Percentiles rank a stretch among this genome's conserved stretches.
Evolutionary conservation across 768 basidiomycete genomes (phyloP).

Genomic region (Lactarius psammicola): DNA sequence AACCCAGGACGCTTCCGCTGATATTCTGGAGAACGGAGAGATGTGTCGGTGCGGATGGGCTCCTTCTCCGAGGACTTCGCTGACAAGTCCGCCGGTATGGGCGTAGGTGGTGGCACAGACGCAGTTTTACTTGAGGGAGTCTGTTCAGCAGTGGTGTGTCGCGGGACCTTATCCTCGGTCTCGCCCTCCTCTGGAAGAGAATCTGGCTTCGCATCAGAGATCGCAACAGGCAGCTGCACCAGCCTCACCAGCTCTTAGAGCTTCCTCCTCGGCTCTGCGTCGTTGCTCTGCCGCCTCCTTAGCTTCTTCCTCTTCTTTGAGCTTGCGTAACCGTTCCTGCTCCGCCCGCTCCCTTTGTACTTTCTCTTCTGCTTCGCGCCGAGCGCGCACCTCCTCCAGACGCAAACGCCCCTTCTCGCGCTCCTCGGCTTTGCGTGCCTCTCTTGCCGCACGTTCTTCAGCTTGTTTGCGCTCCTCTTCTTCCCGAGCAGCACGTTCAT

Average conservation of each 20-base stretch:
- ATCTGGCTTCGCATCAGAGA: slow-evolving; percentile 31
- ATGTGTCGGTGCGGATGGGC: slow-evolving; percentile 57
- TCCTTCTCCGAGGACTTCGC: slow-evolving; percentile 47
- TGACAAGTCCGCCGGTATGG: slow-evolving; percentile 42
- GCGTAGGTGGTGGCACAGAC: slow-evolving; percentile 6
- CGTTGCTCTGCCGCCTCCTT: slow-evolving; percentile 35
- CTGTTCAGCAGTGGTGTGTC: not conserved
- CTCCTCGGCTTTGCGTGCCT: slow-evolving; percentile 34
- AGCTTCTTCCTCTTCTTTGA: slow-evolving; percentile 26
- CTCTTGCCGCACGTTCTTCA: slow-evolving; percentile 37
- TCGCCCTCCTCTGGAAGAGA: slow-evolving; percentile 46
- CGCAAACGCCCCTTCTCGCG: slow-evolving; percentile 27
- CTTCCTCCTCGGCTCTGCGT: slow-evolving; percentile 39
- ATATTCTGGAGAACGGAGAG: slow-evolving; percentile 43
- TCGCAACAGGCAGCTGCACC: slow-evolving; percentile 39
- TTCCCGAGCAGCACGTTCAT: slow-evolving; percentile 36
- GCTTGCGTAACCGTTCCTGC: slow-evolving; percentile 35
- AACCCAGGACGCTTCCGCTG: slow-evolving; percentile 63
- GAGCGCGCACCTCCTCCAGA: slow-evolving; percentile 19
- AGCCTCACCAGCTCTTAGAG: slow-evolving; percentile 37
- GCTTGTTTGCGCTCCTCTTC: slow-evolving; percentile 43
- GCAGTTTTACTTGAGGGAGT: not conserved
- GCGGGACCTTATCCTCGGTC: slow-evolving; percentile 39
- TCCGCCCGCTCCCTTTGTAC: slow-evolving; percentile 46
- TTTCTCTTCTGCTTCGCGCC: slow-evolving; percentile 43